phyloP scores from a whole-genome alignment of 179 eudicot genomes.

The Amaranthus tricolor region DNA sequence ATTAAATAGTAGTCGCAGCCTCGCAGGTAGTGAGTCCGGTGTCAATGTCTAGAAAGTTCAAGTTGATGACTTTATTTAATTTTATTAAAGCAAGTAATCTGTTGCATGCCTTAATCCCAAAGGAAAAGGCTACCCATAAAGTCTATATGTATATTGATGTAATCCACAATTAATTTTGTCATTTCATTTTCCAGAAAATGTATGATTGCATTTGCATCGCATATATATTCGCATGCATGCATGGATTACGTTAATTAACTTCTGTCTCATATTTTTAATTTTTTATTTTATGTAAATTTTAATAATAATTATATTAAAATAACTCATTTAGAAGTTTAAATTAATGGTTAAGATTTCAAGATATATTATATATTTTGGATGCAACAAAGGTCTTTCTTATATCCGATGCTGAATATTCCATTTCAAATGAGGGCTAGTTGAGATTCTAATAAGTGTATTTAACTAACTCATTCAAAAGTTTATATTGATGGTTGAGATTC shows the following conservation, averaged over 20 bases:
- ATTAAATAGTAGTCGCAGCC: too few species aligned
- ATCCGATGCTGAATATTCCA: too few species aligned
- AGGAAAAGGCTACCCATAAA: not conserved
- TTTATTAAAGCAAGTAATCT: not conserved
- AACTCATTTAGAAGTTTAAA: too few species aligned
- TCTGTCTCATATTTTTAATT: not conserved
- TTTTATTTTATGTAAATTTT: not conserved
- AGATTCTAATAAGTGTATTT: too few species aligned
- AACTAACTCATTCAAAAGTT: too few species aligned
- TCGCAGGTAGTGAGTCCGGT: too few species aligned
- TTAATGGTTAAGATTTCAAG: too few species aligned
- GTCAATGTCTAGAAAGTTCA: not conserved
- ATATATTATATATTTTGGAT: too few species aligned
- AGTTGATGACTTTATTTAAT: not conserved
- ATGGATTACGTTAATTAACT: not conserved
- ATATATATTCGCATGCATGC: not conserved
- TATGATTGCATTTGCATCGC: not conserved
- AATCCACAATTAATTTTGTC: not conserved
- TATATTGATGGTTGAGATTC: too few species aligned
- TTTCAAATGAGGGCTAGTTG: too few species aligned
- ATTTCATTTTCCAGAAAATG: not conserved
- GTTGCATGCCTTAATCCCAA: not conserved
- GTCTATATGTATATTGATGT: not conserved
- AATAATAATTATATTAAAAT: too few species aligned
- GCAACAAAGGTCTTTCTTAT: too few species aligned